A percentile compares a stretch with the other conserved stretches of the same genome.
Evolutionary conservation across 2,329 filamentous ascomycete species (phyloP).

Genomic region (Calycina marina): DNA sequence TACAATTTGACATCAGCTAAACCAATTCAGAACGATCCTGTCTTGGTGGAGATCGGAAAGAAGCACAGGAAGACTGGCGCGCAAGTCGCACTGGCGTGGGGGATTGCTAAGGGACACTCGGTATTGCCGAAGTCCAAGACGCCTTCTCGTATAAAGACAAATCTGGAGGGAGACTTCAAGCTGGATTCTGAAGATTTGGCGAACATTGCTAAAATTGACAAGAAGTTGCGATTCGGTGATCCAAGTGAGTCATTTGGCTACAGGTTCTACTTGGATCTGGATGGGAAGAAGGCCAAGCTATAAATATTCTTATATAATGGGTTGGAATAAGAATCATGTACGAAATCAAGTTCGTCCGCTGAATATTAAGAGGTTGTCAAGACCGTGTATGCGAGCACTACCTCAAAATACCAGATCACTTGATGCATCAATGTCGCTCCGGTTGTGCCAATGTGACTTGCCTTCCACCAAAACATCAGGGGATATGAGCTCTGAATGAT

Average conservation of each 20-base stretch:
- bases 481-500: too few species aligned
- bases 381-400: too few species aligned
- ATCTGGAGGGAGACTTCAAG: slow-evolving; percentile 49
- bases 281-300: slow-evolving; percentile 40
- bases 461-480: too few species aligned
- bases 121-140: slow-evolving; percentile 51
- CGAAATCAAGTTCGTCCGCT: too few species aligned
- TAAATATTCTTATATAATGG: too few species aligned
- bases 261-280: slow-evolving; percentile 42
- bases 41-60: slow-evolving; percentile 37
- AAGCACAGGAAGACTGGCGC: slow-evolving; percentile 40
- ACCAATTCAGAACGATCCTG: slow-evolving; percentile 31
- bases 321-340: too few species aligned
- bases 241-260: slow-evolving; percentile 39
- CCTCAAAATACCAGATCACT: too few species aligned
- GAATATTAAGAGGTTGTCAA: too few species aligned
- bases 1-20: background rate
- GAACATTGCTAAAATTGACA: slow-evolving; percentile 35
- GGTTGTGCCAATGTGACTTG: too few species aligned
- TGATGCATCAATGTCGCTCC: too few species aligned
- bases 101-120: slow-evolving; percentile 37
- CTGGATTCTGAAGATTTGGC: slow-evolving; percentile 40
- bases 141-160: slow-evolving; percentile 41
- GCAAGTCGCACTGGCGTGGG: slow-evolving; percentile 46
- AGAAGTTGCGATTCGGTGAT: slow-evolving; percentile 49